Base-by-base conservation (phyloP, 2,329 filamentous ascomycete genomes). In the Fusarium gaditjirri region DNA sequence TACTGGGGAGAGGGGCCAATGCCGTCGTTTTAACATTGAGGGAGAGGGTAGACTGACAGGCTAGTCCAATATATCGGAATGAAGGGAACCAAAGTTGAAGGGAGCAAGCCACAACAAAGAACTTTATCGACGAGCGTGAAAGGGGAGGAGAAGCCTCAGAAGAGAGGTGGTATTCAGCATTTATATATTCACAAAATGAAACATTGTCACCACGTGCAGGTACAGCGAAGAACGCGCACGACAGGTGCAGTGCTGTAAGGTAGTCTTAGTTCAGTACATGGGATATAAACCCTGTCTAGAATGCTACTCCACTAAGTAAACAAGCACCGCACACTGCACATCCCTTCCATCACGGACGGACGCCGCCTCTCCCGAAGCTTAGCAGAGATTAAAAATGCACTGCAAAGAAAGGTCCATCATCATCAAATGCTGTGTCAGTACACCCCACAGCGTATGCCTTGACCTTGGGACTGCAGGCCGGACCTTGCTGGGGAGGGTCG, bases 11-110 rank as follows among this genome's bases (percentile, higher is more conserved):
- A 44, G 36, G 35, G 29, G 41, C 23, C 13, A 52, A 27, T n/a
- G 21, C 16, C 29, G 23, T 43, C 25, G 35, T 25, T 53, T 55
- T 27, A 33, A 46, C 41, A 55, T 27, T 55, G 33, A 46, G 35
- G 41, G 49, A 43, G 62, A 43, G 21, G 16, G 33, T 23, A 21
- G 23, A 64, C 65, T 35, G 8, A 68, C 39, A 52, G 36, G 41
- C 43, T 68, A 68, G 65, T 68, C 65, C 65, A 57, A 68, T 68
- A 68, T 68, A 63, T 68, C 52, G 55, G 61, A 52, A 46, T 47
- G n/a, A 38, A 39, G n/a, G 36, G 38, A 36, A 42, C 41, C 47
- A n/a, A 35, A 19, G 65, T 33, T 25, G 17, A 38, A 35, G 50
- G 55, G 53, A 61, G 41, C 29, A 36, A 53, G 50, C 52, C 44